Evolutionary conservation across 1,284 basidiomycete genomes (phyloP).

Genomic region (Apiotrichum domesticum): DNA sequence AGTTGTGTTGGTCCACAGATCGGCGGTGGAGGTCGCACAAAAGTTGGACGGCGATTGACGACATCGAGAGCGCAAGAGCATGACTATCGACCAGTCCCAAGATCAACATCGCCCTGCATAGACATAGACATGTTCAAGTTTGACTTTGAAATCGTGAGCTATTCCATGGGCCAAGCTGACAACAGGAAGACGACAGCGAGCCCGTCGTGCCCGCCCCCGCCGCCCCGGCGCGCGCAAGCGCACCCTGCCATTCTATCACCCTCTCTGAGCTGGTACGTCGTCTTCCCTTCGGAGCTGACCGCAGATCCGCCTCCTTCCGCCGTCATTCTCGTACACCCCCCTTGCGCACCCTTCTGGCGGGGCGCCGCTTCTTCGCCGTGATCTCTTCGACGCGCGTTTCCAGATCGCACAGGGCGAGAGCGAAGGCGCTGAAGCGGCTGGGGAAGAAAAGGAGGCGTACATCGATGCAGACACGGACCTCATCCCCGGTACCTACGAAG

Average conservation of each 20-base stretch:
- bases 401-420: slow-evolving; percentile 58
- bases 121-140: slow-evolving; percentile 47
- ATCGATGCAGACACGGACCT: slow-evolving; percentile 81
- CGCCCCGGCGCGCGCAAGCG: slow-evolving; percentile 4
- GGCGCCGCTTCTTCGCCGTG: slow-evolving; percentile 56
- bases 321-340: slow-evolving; percentile 41
- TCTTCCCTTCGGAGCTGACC: background rate
- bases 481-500: slow-evolving; percentile 88
- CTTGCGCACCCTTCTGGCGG: slow-evolving; percentile 23
- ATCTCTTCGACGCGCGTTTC: slow-evolving; percentile 90
- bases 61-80: too few species aligned
- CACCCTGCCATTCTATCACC: slow-evolving; percentile 25
- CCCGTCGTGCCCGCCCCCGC: slow-evolving; percentile 5
- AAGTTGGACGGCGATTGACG: too few species aligned
- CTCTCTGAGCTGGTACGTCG: slow-evolving; percentile 16
- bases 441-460: slow-evolving; percentile 45
- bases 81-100: too few species aligned
- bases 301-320: slow-evolving; percentile 38
- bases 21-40: too few species aligned
- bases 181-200: slow-evolving; percentile 20
- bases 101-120: too few species aligned
- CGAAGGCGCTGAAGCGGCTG: background rate
- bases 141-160: slow-evolving; percentile 44
- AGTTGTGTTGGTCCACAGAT: too few species aligned
- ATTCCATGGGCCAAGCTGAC: background rate